Base-by-base conservation (phyloP, 1,284 basidiomycete genomes). In the Sporisorium exsertum region DNA sequence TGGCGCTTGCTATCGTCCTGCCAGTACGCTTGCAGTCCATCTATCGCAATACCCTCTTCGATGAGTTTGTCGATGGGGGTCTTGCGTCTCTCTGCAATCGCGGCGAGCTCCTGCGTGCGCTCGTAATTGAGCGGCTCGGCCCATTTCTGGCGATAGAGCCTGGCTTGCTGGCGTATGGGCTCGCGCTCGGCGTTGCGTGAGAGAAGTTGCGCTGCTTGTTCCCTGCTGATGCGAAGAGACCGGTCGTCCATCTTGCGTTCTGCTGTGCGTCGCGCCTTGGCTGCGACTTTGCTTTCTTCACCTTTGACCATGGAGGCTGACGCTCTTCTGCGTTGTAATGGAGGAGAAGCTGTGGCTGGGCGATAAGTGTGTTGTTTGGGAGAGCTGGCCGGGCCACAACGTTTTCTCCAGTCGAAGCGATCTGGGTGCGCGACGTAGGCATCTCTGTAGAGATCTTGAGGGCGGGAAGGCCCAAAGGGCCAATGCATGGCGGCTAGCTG, bases 21-120 rank as follows among this genome's bases (percentile, higher is more conserved):
- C 82, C 82, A 84, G 50, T 82, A 84, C 1, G 72, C 82, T 59
- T 77, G 73, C 50, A 84, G 68, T 2, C 74, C 79, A 20, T 81
- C 76, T 27, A 84, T 55, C 29, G 82, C 74, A 18, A 80, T 64
- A 42, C 80, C 80, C 43, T 74, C 71, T 46, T 77, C 60, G 20
- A 70, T 47, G 24, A 79, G 73, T 64, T 74, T 73, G 32, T 72
- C 58, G 24, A 79, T 58, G 13, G 80, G 80, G 26, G 72, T 62
- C 47, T 67, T 64, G 51, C 79, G 77, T 45, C 72, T 64, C 63
- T 79, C 72, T 24, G 64, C 61, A 35, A 80, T 72, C 9, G 68
- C 66, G 8, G 69, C 58, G n/a, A 75, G 72, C 40, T 76, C 72
- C 49, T 73, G 73, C 33, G 58, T 66, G 43, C 77, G 72, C 56